A percentile compares a stretch with the other conserved stretches of the same genome.
Evolutionary conservation across 2,329 filamentous ascomycete species (phyloP).

Genomic region (Epicoccum sorghinum): DNA sequence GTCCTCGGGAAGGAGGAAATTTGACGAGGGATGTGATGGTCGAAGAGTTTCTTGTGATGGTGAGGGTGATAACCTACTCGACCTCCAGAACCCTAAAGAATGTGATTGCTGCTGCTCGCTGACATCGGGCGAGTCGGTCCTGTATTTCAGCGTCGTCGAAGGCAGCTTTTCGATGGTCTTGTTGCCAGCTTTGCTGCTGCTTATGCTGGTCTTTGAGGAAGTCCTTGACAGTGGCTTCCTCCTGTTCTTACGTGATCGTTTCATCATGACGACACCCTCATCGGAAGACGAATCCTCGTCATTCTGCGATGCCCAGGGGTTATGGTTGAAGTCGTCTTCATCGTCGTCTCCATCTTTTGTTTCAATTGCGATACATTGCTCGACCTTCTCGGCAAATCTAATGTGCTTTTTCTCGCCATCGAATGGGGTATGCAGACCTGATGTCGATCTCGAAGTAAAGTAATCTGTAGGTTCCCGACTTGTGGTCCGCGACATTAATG

Average conservation of each 20-base stretch:
- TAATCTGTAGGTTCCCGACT: slow-evolving; percentile 70
- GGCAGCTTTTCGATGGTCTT: slow-evolving; percentile 89
- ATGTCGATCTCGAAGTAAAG: slow-evolving; percentile 71
- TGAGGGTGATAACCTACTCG: slow-evolving; percentile 66
- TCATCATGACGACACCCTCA: slow-evolving; percentile 84
- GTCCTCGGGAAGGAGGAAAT: slow-evolving; percentile 68
- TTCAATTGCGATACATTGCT: slow-evolving; percentile 94
- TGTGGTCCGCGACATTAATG: slow-evolving; percentile 65
- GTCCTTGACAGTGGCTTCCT: slow-evolving; percentile 59
- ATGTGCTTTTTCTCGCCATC: slow-evolving; percentile 78
- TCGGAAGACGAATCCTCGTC: slow-evolving; percentile 67
- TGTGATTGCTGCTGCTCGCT: slow-evolving; percentile 58
- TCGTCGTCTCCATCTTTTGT: slow-evolving; percentile 80
- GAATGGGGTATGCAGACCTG: slow-evolving; percentile 70
- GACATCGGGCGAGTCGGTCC: slow-evolving; percentile 75
- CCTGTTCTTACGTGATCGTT: slow-evolving; percentile 57
- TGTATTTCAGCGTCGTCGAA: slow-evolving; percentile 85
- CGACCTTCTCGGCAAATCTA: slow-evolving; percentile 94
- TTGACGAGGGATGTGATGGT: slow-evolving; percentile 70
- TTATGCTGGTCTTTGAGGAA: slow-evolving; percentile 62
- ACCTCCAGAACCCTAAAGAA: slow-evolving; percentile 53
- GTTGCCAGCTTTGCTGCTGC: slow-evolving; percentile 60
- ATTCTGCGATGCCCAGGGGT: slow-evolving; percentile 47
- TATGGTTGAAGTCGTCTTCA: slow-evolving; percentile 51
- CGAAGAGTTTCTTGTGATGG: slow-evolving; percentile 83